phyloP scores from a whole-genome alignment of 1,284 basidiomycete species.

The Cryptococcus depauperatus region DNA sequence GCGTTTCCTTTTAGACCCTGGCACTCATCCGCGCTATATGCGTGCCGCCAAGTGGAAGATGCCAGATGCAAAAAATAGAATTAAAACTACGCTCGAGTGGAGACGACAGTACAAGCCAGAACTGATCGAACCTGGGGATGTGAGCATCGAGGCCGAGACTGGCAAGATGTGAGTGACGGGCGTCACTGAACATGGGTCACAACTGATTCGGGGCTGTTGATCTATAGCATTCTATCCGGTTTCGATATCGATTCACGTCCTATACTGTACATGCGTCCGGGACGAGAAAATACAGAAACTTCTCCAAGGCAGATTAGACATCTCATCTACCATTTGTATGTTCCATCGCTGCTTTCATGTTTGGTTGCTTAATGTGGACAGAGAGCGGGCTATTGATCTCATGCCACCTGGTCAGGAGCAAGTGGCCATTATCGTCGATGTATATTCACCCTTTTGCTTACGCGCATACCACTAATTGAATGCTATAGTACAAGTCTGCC shows the following conservation, averaged over 20 bases:
- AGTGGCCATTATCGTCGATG: slow-evolving; percentile 68
- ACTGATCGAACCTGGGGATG: slow-evolving; percentile 67
- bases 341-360: slow-evolving; percentile 10
- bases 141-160: slow-evolving; percentile 63
- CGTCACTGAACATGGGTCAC: no score
- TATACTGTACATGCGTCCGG: slow-evolving; percentile 74
- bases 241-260: slow-evolving; percentile 75
- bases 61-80: slow-evolving; percentile 64
- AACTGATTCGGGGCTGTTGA: not conserved
- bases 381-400: slow-evolving; percentile 75
- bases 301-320: slow-evolving; percentile 69
- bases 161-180: slow-evolving; percentile 64
- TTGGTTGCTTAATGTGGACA: slow-evolving; percentile 36
- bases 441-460: slow-evolving; percentile 11
- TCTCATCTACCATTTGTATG: slow-evolving; percentile 73
- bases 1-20: slow-evolving; percentile 63
- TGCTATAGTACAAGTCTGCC: slow-evolving; percentile 59
- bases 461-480: not conserved
- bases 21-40: slow-evolving; percentile 71
- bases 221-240: slow-evolving; percentile 61
- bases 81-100: slow-evolving; percentile 71
- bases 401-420: slow-evolving; percentile 75
- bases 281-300: slow-evolving; percentile 68
- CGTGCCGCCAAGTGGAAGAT: slow-evolving; percentile 75
- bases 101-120: slow-evolving; percentile 72